phyloP scores from a whole-genome alignment of 805 yeast genomes.

The Ogataea methylovora region DNA sequence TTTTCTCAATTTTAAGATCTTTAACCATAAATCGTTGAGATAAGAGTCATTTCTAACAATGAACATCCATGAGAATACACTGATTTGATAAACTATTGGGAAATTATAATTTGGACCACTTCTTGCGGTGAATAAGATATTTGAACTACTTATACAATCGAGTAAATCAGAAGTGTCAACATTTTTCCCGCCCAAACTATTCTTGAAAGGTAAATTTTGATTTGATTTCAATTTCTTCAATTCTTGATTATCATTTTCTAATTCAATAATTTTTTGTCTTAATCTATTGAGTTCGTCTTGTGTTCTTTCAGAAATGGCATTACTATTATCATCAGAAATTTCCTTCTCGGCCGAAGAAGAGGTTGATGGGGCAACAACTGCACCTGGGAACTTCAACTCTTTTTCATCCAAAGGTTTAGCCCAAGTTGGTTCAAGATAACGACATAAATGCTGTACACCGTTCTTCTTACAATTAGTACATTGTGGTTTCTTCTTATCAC shows the following conservation, averaged over 20 bases:
- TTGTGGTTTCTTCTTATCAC: slow-evolving; percentile 42
- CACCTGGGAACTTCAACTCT: slow-evolving; percentile 16
- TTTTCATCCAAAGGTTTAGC: slow-evolving; percentile 36
- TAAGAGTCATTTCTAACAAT: slow-evolving; percentile 53
- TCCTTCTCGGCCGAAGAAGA: slow-evolving; percentile 3
- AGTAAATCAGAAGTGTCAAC: slow-evolving; percentile 19
- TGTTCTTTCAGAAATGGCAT: slow-evolving; percentile 7
- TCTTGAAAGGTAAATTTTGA: neutral
- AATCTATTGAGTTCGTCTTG: slow-evolving; percentile 16
- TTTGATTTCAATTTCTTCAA: slow-evolving; percentile 7
- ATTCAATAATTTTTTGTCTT: slow-evolving; percentile 16
- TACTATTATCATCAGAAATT: slow-evolving; percentile 1
- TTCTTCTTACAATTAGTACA: slow-evolving; percentile 50
- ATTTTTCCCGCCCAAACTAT: slow-evolving; percentile 1
- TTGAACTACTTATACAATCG: slow-evolving; percentile 26
- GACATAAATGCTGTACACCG: slow-evolving; percentile 51
- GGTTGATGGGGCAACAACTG: slow-evolving; percentile 7
- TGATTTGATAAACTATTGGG: slow-evolving; percentile 29
- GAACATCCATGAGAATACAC: slow-evolving; percentile 53
- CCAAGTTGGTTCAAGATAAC: slow-evolving; percentile 55
- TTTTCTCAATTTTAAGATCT: slow-evolving; percentile 26
- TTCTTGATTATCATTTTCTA: slow-evolving; percentile 21
- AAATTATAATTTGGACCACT: slow-evolving; percentile 26
- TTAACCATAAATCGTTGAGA: slow-evolving; percentile 43
- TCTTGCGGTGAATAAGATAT: slow-evolving; percentile 28